Conservation (phyloP, 2,329 filamentous ascomycete species). For the Pyrenophora graminea region DNA sequence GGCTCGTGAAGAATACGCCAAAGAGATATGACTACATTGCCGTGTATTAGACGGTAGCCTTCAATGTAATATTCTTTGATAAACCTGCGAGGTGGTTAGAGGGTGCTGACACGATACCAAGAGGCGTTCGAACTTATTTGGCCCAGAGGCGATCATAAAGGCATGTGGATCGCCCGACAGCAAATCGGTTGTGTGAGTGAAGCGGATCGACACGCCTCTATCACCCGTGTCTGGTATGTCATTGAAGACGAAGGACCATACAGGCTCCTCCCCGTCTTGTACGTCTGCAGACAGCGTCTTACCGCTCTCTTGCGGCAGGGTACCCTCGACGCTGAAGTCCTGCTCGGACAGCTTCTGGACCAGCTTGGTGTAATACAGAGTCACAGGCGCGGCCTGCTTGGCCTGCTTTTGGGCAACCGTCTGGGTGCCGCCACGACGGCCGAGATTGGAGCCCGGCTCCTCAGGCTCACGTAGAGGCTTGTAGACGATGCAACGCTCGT, state of each 20-base stretch:
- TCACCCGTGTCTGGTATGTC: conserved; percentile 56
- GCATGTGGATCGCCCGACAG: conserved; percentile 55
- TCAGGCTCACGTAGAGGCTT: conserved; percentile 57
- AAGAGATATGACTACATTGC: conserved; percentile 61
- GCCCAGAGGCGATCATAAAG: conserved; percentile 57
- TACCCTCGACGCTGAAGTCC: conserved; percentile 38
- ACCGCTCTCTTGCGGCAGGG: conserved; percentile 8
- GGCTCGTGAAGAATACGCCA: conserved; percentile 59
- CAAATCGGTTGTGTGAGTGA: conserved; percentile 55
- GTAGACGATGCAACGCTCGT: conserved; percentile 63
- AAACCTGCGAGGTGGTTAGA: conserved; percentile 51
- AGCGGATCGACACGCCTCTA: conserved; percentile 58
- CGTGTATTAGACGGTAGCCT: conserved; percentile 62
- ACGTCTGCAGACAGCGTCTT: conserved; percentile 28
- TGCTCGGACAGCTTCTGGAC: conserved; percentile 49
- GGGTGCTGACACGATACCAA: conserved; percentile 10
- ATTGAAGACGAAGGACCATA: conserved; percentile 48
- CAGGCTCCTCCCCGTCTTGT: conserved; percentile 29
- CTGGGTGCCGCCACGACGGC: conserved; percentile 45
- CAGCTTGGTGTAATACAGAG: conserved; percentile 60
- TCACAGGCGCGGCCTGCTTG: conserved; percentile 47
- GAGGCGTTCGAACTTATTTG: conserved; percentile 52
- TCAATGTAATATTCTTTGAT: conserved; percentile 61
- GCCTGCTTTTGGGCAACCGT: conserved; percentile 35
- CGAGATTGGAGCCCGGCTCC: conserved; percentile 43